A percentile compares a stretch with the other conserved stretches of the same genome.
Evolutionary conservation across 176 grass and related monocot species (phyloP).

Genomic region (sorghum (Sorghum bicolor)): Sorghum_bicolor_NCBIv3 NC_012871.2:77504501-77505000

Average conservation of each 20-base stretch:
- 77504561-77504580: conserved; percentile 60
- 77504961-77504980: no score
- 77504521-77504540: conserved; percentile 85
- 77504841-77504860: conserved; percentile 59
- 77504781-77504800: neutral
- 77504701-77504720: conserved; percentile 88
- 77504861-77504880: conserved; percentile 51
- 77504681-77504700: conserved; percentile 93
- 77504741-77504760: conserved; percentile 79
- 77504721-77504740: conserved; percentile 87
- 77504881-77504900: conserved; percentile 44
- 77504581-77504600: conserved; percentile 62
- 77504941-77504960: no score
- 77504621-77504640: conserved; percentile 85
- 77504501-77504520: conserved; percentile 90
- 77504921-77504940: no score
- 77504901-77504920: conserved; percentile 31
- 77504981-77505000: no score
- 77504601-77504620: conserved; percentile 84
- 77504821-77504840: conserved; percentile 50
- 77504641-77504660: conserved; percentile 67
- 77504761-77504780: conserved; percentile 15
- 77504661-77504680: conserved; percentile 72
- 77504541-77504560: conserved; percentile 64
- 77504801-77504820: conserved; percentile 57